Evolutionary conservation across 73 alveolate genomes (phyloP).

Genomic region (Effrenium voratum): DNA sequence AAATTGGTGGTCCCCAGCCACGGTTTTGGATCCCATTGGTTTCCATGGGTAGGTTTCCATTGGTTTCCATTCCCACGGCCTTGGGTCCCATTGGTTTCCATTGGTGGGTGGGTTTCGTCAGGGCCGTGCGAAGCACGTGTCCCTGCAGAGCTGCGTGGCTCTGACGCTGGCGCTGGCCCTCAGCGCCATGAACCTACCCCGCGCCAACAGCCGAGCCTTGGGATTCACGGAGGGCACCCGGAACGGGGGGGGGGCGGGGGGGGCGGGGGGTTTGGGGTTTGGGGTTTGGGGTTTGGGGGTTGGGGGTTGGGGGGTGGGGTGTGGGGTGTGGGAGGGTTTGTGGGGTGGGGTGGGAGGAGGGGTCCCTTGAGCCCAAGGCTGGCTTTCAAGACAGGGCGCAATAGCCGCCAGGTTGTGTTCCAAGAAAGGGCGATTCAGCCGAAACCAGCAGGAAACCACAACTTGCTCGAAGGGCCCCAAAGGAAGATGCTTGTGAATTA

Average conservation of each 20-base stretch:
- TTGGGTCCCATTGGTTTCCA: neutral
- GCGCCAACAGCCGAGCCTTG: neutral
- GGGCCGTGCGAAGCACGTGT: constrained; percentile 41
- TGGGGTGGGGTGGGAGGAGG: too few relatives aligned
- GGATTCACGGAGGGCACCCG: neutral
- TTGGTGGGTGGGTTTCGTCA: neutral
- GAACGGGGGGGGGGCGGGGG: neutral
- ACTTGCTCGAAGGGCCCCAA: too few relatives aligned
- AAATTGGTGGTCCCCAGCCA: too few relatives aligned
- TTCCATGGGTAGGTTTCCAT: neutral
- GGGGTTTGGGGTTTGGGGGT: neutral
- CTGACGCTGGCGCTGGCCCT: neutral
- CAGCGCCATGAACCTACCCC: constrained; percentile 44
- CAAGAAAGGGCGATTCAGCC: too few relatives aligned
- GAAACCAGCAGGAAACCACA: too few relatives aligned
- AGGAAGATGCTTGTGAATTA: too few relatives aligned
- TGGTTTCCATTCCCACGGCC: neutral
- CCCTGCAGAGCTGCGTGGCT: constrained; percentile 7
- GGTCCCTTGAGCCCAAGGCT: too few relatives aligned
- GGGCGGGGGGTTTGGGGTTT: neutral
- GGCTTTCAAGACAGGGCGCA: too few relatives aligned
- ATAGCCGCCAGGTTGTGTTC: too few relatives aligned
- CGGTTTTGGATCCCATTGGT: too few relatives aligned
- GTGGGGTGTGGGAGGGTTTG: neutral
- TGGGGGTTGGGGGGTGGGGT: neutral